Conservation (phyloP, 2,329 filamentous ascomycete species). For the Trichophyton schoenleinii region DNA sequence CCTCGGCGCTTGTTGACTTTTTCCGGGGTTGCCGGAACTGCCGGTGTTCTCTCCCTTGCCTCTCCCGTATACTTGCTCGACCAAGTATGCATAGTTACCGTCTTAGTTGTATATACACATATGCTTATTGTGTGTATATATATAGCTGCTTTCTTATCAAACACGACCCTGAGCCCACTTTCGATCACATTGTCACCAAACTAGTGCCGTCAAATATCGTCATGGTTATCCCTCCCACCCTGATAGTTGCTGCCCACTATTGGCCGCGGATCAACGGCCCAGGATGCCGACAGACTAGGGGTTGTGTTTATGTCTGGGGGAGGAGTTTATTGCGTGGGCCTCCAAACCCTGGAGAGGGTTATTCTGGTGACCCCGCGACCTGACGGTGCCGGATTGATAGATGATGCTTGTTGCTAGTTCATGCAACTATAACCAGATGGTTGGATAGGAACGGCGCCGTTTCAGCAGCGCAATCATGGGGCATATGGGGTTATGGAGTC, state of each 20-base stretch:
- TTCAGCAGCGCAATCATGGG: not conserved
- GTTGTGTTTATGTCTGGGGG: not conserved
- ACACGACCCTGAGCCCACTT: not conserved
- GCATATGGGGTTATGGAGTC: not conserved
- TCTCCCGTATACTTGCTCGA: too few relatives aligned
- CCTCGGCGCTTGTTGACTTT: conserved; percentile 2
- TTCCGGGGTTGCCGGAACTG: not conserved
- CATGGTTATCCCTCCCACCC: not conserved
- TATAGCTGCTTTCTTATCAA: not conserved
- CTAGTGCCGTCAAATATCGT: not conserved
- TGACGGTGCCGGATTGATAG: not conserved
- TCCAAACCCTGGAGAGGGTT: not conserved
- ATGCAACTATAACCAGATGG: not conserved
- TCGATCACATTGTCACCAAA: not conserved
- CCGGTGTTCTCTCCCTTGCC: not conserved
- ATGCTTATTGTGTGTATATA: not conserved
- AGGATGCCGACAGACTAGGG: not conserved
- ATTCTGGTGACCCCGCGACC: not conserved
- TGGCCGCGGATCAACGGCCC: conserved; percentile 1
- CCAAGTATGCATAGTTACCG: too few relatives aligned
- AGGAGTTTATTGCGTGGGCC: conserved; percentile 1
- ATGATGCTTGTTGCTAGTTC: not conserved
- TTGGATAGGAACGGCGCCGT: not conserved
- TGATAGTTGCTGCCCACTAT: not conserved
- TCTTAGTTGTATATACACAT: too few relatives aligned